A percentile compares a stretch with the other conserved stretches of the same genome.
phyloP scores from a whole-genome alignment of 106 monocot genomes.

The Iris macrosiphon region DNA sequence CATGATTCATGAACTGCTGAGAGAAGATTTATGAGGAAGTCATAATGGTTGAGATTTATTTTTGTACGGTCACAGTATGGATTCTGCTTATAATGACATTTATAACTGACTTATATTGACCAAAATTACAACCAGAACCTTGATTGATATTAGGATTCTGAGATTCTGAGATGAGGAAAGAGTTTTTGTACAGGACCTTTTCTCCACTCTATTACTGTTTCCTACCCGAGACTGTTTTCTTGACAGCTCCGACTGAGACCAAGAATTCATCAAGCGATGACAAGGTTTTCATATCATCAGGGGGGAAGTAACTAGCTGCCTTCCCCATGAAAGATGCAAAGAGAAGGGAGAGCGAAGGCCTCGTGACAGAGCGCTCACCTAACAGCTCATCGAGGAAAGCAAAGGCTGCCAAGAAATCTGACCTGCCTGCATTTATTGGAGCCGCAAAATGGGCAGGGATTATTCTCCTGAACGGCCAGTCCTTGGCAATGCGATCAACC shows the following conservation, averaged over 20 bases:
- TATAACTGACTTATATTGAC: no score
- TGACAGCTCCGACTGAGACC: conserved; percentile 90
- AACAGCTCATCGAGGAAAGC: conserved; percentile 80
- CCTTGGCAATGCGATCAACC: conserved; percentile 68
- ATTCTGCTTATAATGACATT: no score
- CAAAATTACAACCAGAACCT: no score
- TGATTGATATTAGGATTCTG: no score
- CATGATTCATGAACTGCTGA: no score
- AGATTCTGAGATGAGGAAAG: no score
- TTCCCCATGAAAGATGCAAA: conserved; percentile 77
- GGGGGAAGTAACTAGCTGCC: conserved; percentile 88
- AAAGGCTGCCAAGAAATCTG: conserved; percentile 78
- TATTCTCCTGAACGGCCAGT: conserved; percentile 90
- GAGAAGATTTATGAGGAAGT: no score
- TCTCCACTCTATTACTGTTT: no score
- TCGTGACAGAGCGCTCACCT: conserved; percentile 26
- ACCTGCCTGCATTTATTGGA: conserved; percentile 69
- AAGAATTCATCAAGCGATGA: conserved; percentile 91
- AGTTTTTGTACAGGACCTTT: no score
- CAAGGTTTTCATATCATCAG: conserved; percentile 95
- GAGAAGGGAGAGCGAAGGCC: conserved; percentile 55
- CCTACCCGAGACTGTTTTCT: conserved; percentile 85
- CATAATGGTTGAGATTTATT: no score
- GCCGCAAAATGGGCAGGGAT: conserved; percentile 95
- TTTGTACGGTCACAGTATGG: no score